phyloP scores from a whole-genome alignment of 495 filamentous ascomycete genomes.

The Aspergillus heteromorphus region DNA sequence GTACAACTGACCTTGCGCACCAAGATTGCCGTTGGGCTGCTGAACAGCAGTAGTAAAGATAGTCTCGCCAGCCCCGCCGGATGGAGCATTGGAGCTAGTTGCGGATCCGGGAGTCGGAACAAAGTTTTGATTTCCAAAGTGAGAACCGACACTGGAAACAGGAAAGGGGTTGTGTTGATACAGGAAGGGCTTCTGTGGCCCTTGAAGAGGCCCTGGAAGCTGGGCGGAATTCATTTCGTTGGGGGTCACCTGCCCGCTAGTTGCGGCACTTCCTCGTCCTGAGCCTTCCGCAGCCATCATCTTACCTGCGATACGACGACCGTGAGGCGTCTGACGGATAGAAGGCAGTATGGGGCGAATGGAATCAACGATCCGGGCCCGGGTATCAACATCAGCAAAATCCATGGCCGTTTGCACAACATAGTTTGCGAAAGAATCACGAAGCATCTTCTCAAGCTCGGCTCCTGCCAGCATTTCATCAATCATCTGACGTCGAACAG shows the following conservation, averaged over 20 bases:
- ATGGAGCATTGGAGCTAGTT: conserved; percentile 27
- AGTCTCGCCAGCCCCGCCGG: conserved; percentile 25
- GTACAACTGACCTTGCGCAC: conserved; percentile 26
- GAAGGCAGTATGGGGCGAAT: conserved; percentile 77
- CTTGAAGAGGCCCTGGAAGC: conserved; percentile 27
- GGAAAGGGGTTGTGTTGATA: conserved; percentile 26
- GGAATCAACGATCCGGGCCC: conserved; percentile 67
- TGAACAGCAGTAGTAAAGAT: conserved; percentile 24
- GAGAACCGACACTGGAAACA: conserved; percentile 16
- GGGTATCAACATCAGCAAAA: conserved; percentile 65
- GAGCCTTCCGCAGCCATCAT: conserved; percentile 48
- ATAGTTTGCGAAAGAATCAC: conserved; percentile 93
- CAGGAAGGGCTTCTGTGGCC: conserved; percentile 27
- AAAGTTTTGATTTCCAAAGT: conserved; percentile 25
- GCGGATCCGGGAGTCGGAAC: conserved; percentile 26
- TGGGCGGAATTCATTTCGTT: conserved; percentile 35
- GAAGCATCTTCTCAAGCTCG: conserved; percentile 80
- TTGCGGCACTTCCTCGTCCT: conserved; percentile 28
- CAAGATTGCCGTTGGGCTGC: conserved; percentile 23
- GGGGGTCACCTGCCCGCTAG: conserved; percentile 33
- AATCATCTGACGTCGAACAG: conserved; percentile 72
- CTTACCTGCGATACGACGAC: conserved; percentile 86
- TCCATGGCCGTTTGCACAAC: conserved; percentile 96
- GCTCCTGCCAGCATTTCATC: conserved; percentile 68
- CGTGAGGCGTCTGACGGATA: conserved; percentile 85